Base-by-base conservation (phyloP, 1,284 basidiomycete genomes). In the Ustilago tritici region DNA sequence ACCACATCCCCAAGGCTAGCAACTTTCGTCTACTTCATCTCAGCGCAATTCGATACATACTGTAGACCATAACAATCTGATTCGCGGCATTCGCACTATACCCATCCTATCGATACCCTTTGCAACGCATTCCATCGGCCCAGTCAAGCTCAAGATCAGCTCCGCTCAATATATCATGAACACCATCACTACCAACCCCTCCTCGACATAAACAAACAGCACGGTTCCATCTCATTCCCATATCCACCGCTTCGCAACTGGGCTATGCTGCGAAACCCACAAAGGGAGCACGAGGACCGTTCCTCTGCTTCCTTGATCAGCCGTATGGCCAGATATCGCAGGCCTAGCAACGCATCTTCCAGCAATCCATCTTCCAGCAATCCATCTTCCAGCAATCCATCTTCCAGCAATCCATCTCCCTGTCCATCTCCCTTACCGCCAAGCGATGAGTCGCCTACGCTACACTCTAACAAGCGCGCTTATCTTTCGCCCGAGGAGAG, bases 401-500 rank as follows among this genome's bases (percentile, higher is more conserved):
- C 38, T 14, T 50, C 49, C 11, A 32, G 28, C 28, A 34, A 46
- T 4, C 36, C 56, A 15, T 35, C 60, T 32, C 53, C 50, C 7
- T 46, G 49, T 41, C 49, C 65, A 3, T 68, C 65, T 1, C 54
- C 63, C 3, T 71, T 60, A 23, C 60, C 69, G 23, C 57, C 19
- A 38, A 49, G 58, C 14, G 32, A 60, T 34, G 53, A 59, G n/a
- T 46, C 43, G 19, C 43, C 43, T 9, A 54, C 55, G 6, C 41
- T 50, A 17, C 55, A 62, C 8, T 4, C 52, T 4, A 56, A 63
- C 49, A 75, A 66, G 41, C 56, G 67, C 47, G 17, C 46, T 53
- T 55, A 70, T 47, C 56, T 66, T 4, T 75, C 72, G 2, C 64
- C 72, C 41, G 63, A 75, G 40, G 63, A 75, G 52, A 63, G 50